phyloP scores from a whole-genome alignment of 306 rosid species.

The Parietaria judaica region DNA sequence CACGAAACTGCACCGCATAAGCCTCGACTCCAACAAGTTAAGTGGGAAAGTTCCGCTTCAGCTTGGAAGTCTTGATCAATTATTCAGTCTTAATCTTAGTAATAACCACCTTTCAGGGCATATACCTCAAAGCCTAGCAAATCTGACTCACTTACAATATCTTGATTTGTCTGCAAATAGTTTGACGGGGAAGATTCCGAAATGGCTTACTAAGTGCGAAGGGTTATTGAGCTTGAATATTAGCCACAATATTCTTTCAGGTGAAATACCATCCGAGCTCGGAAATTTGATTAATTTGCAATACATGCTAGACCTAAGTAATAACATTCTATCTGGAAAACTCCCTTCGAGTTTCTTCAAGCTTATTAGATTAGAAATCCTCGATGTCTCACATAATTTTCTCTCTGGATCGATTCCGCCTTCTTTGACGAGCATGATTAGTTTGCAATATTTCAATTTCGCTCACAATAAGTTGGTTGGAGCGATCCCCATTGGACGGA shows the following conservation, averaged over 20 bases:
- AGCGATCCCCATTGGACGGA: slow-evolving; percentile 6
- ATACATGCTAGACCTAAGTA: slow-evolving; percentile 40
- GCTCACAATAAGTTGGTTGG: slow-evolving; percentile 26
- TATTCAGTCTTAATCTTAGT: slow-evolving; percentile 30
- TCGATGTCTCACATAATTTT: slow-evolving; percentile 49
- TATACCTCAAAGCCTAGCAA: slow-evolving; percentile 25
- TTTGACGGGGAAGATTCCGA: slow-evolving; percentile 34
- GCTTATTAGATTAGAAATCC: slow-evolving; percentile 29
- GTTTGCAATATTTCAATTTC: slow-evolving; percentile 29
- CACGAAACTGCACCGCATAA: slow-evolving; percentile 18
- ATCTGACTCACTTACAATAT: slow-evolving; percentile 9
- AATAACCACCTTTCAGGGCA: slow-evolving; percentile 38
- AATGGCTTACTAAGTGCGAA: slow-evolving; percentile 17
- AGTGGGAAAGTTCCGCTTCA: slow-evolving; percentile 38
- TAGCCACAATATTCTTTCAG: slow-evolving; percentile 41
- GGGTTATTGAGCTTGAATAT: slow-evolving; percentile 29
- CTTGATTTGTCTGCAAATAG: slow-evolving; percentile 48
- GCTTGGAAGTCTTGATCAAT: slow-evolving; percentile 28
- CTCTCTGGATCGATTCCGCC: slow-evolving; percentile 46
- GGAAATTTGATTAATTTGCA: slow-evolving; percentile 32
- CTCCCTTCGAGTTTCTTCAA: slow-evolving; percentile 40
- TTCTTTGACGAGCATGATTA: slow-evolving; percentile 28
- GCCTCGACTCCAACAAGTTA: slow-evolving; percentile 30
- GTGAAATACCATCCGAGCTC: slow-evolving; percentile 39
- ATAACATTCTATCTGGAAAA: slow-evolving; percentile 40